Conservation (phyloP, 768 basidiomycete genomes). For the Imleria badia region DNA sequence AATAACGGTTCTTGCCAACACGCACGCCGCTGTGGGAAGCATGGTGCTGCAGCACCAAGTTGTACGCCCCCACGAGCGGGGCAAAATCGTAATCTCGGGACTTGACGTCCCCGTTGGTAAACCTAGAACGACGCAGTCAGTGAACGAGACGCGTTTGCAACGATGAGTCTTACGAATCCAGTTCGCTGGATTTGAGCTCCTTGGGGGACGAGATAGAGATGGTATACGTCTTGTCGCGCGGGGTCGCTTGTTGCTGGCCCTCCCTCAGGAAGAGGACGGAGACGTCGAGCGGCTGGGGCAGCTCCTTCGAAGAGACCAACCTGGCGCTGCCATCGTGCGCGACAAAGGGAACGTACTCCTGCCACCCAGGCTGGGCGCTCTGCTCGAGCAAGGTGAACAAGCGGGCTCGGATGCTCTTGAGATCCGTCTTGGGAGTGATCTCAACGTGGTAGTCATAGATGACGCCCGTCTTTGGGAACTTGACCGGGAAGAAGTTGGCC, state of each 20-base stretch:
- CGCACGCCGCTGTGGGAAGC: constrained; percentile 44
- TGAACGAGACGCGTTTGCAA: neutral
- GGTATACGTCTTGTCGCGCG: constrained; percentile 36
- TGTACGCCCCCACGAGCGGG: constrained; percentile 47
- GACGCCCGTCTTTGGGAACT: constrained; percentile 35
- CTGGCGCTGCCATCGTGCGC: constrained; percentile 45
- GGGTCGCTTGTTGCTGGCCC: constrained; percentile 34
- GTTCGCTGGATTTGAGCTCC: constrained; percentile 30
- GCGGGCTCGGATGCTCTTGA: constrained; percentile 39
- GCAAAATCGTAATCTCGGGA: constrained; percentile 40
- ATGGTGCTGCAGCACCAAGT: constrained; percentile 45
- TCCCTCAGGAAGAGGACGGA: constrained; percentile 40
- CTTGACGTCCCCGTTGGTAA: constrained; percentile 37
- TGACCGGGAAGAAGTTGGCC: constrained; percentile 50
- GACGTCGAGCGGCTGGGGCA: constrained; percentile 39
- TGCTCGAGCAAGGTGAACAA: constrained; percentile 45
- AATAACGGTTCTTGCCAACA: constrained; percentile 51
- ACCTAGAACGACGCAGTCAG: constrained; percentile 29
- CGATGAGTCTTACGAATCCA: constrained; percentile 34
- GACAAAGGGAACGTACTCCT: constrained; percentile 29
- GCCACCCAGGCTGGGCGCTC: constrained; percentile 38
- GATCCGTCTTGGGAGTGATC: constrained; percentile 34
- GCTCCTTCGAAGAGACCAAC: constrained; percentile 39
- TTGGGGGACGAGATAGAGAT: constrained; percentile 35
- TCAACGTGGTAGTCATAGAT: constrained; percentile 48